Percentiles rank a stretch among this genome's conserved stretches.
Conservation (phyloP, 2,329 filamentous ascomycete species). For the Biscogniauxia marginata region DNA sequence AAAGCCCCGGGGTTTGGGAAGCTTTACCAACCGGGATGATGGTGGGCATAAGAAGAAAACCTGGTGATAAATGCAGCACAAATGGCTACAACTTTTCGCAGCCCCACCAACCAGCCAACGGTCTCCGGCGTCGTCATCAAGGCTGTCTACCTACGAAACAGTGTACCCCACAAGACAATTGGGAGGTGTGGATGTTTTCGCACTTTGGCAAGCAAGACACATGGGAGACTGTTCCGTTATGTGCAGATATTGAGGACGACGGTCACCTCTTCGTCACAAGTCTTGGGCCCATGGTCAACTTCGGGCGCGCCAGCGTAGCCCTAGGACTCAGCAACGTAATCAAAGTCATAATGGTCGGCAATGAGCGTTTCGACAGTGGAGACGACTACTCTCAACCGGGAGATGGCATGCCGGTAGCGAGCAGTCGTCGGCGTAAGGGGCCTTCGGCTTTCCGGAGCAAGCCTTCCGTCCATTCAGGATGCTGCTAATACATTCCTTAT, state of each 20-base stretch:
- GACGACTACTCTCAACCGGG: conserved; percentile 27
- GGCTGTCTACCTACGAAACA: conserved; percentile 14
- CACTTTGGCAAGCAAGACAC: conserved; percentile 43
- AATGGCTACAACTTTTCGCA: conserved; percentile 16
- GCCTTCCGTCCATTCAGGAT: conserved; percentile 6
- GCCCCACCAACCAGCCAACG: conserved; percentile 18
- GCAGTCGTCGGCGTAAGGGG: conserved; percentile 33
- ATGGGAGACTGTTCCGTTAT: conserved; percentile 47
- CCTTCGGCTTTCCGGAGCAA: conserved; percentile 23
- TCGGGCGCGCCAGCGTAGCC: conserved; percentile 65
- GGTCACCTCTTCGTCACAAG: conserved; percentile 63
- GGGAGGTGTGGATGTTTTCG: conserved; percentile 56
- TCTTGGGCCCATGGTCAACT: conserved; percentile 61
- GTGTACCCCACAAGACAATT: conserved; percentile 34
- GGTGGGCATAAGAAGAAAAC: conserved; percentile 58
- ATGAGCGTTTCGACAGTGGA: conserved; percentile 58
- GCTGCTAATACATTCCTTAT: conserved; percentile 11
- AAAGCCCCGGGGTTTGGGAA: conserved; percentile 66
- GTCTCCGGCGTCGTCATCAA: conserved; percentile 32
- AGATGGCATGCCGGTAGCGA: conserved; percentile 37
- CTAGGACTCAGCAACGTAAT: conserved; percentile 71
- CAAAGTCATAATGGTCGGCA: conserved; percentile 67
- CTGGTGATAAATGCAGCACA: conserved; percentile 23
- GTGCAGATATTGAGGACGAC: conserved; percentile 39
- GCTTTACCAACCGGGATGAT: conserved; percentile 59